A percentile compares a stretch with the other conserved stretches of the same genome.
Conservation (phyloP, 2,329 filamentous ascomycete genomes). For the Didymella pomorum region DNA sequence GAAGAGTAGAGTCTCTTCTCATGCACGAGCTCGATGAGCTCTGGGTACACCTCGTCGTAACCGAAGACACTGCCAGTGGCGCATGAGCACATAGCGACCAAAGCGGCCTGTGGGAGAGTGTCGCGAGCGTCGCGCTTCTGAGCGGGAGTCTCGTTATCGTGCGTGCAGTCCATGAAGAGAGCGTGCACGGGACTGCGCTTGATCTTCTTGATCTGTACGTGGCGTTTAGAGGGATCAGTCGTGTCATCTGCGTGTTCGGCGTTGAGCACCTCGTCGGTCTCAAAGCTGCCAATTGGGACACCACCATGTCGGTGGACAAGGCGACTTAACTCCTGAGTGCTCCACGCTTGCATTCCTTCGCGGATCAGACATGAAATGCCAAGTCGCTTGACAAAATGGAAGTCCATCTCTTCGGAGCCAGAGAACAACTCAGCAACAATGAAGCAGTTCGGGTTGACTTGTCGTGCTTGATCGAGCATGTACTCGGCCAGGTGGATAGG, state of each 20-base stretch:
- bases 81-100: slow-evolving; percentile 95
- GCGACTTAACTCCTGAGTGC: slow-evolving; percentile 88
- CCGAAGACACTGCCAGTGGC: slow-evolving; percentile 97
- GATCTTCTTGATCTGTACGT: slow-evolving; percentile 79
- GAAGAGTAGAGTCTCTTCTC: slow-evolving; percentile 87
- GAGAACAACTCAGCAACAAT: slow-evolving; percentile 96
- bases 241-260: slow-evolving; percentile 57
- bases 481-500: slow-evolving; percentile 94
- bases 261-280: slow-evolving; percentile 83
- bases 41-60: slow-evolving; percentile 95
- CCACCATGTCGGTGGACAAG: slow-evolving; percentile 94
- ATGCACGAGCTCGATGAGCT: slow-evolving; percentile 89
- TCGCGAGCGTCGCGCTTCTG: slow-evolving; percentile 95
- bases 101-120: slow-evolving; percentile 89
- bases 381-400: slow-evolving; percentile 90
- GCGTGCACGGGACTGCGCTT: slow-evolving; percentile 90
- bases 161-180: slow-evolving; percentile 98
- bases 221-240: slow-evolving; percentile 22
- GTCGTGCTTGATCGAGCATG: slow-evolving; percentile 90
- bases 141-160: slow-evolving; percentile 95
- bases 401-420: slow-evolving; percentile 94
- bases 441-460: slow-evolving; percentile 85
- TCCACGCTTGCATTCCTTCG: slow-evolving; percentile 99
- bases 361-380: slow-evolving; percentile 91
- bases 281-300: slow-evolving; percentile 94